Evolutionary conservation across 129 eudicot species (phyloP).

Genomic region (Lonicera japonica): DNA sequence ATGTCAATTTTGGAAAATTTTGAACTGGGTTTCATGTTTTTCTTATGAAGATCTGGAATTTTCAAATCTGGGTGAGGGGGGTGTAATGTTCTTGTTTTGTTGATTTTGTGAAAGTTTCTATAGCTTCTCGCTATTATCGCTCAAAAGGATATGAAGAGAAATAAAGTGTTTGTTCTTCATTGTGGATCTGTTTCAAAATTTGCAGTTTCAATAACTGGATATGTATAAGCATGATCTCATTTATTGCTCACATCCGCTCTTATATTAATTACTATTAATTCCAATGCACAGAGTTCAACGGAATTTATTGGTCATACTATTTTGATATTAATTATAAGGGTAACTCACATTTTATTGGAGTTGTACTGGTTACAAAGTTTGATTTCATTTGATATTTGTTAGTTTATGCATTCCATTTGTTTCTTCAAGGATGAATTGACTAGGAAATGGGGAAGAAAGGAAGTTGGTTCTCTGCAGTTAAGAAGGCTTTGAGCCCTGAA

Average conservation of each 20-base stretch:
- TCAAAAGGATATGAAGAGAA: background rate
- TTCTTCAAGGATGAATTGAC: conserved; percentile 40
- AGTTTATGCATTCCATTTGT: conserved; percentile 9
- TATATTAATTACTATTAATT: background rate
- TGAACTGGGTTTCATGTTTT: background rate
- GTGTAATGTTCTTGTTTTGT: background rate
- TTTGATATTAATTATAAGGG: conserved; percentile 7
- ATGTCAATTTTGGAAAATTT: background rate
- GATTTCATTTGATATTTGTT: conserved; percentile 17
- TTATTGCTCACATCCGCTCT: background rate
- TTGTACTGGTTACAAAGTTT: background rate
- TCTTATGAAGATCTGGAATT: background rate
- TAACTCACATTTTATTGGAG: background rate
- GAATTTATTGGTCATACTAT: conserved; percentile 10
- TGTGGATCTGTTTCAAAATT: conserved; percentile 6
- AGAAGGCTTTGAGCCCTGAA: conserved; percentile 57
- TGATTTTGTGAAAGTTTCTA: background rate
- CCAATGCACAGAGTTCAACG: too few relatives aligned
- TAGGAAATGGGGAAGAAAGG: conserved; percentile 69
- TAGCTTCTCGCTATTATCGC: background rate
- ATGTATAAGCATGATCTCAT: background rate
- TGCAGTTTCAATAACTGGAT: background rate
- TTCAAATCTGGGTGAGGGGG: background rate
- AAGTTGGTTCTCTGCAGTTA: conserved; percentile 65
- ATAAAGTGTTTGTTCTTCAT: background rate